These are phyloP conservation scores for Coelastrella sp. DNA, from an alignment of 139 green algal species.

Conservation along the genomic window DNA sequence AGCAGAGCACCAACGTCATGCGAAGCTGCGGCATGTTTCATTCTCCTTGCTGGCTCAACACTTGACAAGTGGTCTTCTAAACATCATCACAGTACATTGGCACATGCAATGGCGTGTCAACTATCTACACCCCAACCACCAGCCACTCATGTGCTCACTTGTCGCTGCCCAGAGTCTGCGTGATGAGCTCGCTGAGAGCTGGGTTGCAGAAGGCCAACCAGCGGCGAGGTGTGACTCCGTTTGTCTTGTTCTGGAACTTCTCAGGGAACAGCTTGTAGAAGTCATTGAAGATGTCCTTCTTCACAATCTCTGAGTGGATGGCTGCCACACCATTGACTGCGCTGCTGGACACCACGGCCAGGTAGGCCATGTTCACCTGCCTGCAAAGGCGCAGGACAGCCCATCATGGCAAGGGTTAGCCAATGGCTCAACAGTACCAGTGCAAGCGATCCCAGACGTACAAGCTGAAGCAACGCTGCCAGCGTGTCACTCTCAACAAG, in stretches of 20 bases:
- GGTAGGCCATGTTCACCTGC: constrained; percentile 96
- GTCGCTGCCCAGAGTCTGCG: constrained; percentile 23
- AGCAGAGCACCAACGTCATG: neutral
- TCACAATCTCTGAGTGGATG: constrained; percentile 49
- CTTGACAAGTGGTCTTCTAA: no score
- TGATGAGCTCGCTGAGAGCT: constrained; percentile 88
- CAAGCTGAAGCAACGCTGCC: no score
- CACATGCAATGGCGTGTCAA: no score
- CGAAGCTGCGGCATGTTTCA: neutral
- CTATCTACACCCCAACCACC: no score
- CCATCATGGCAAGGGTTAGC: neutral
- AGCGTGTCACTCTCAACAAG: no score
- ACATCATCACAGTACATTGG: no score
- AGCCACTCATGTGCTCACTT: no score
- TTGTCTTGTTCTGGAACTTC: constrained; percentile 99
- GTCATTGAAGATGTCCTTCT: constrained; percentile 45
- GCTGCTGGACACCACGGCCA: constrained; percentile 90
- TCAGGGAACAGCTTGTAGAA: constrained; percentile 50
- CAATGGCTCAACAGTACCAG: no score
- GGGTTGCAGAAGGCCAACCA: constrained; percentile 99
- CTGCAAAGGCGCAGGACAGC: neutral
- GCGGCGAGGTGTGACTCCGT: constrained; percentile 97
- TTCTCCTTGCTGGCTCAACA: neutral
- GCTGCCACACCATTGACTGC: constrained; percentile 93
- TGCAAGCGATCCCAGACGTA: no score